Conservation (phyloP, 352 stramenopile genomes). For the Lagenidium sp. region DNA sequence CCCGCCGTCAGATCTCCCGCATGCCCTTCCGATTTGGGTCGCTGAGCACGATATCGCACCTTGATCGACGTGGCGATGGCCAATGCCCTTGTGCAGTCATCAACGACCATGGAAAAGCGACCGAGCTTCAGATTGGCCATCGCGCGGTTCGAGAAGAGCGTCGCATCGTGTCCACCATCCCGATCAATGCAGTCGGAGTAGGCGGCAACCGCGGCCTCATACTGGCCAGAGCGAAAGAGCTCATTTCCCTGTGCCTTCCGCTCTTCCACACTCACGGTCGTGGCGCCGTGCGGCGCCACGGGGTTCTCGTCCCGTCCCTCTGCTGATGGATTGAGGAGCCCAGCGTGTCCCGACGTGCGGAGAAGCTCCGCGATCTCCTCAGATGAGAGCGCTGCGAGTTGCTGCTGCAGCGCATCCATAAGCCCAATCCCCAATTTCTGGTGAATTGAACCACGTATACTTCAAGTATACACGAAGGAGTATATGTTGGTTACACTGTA, state of each 20-base stretch:
- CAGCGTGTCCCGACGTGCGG: slow-evolving; percentile 18
- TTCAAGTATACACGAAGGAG: too few relatives aligned
- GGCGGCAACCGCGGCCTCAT: slow-evolving; percentile 21
- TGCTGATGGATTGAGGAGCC: slow-evolving; percentile 13
- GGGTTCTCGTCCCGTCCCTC: background rate
- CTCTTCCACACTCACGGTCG: slow-evolving; percentile 5
- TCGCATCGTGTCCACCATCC: slow-evolving; percentile 18
- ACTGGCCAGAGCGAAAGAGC: slow-evolving; percentile 28
- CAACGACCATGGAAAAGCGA: slow-evolving; percentile 23
- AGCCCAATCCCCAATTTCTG: too few relatives aligned
- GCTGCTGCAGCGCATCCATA: slow-evolving; percentile 16
- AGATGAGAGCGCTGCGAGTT: slow-evolving; percentile 17
- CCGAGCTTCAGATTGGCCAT: slow-evolving; percentile 49
- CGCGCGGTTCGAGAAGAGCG: slow-evolving; percentile 59
- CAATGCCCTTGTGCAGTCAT: slow-evolving; percentile 44
- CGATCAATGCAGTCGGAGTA: slow-evolving; percentile 63
- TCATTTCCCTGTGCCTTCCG: slow-evolving; percentile 47
- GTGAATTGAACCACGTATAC: too few relatives aligned
- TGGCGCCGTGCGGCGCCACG: background rate
- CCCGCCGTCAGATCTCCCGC: too few relatives aligned
- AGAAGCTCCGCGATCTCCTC: slow-evolving; percentile 24
- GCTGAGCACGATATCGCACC: too few relatives aligned
- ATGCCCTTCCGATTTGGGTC: too few relatives aligned
- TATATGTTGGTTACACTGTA: too few relatives aligned
- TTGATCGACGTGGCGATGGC: slow-evolving; percentile 39